phyloP scores from a whole-genome alignment of 768 basidiomycete genomes.

The Neoboletus magnificus region DNA sequence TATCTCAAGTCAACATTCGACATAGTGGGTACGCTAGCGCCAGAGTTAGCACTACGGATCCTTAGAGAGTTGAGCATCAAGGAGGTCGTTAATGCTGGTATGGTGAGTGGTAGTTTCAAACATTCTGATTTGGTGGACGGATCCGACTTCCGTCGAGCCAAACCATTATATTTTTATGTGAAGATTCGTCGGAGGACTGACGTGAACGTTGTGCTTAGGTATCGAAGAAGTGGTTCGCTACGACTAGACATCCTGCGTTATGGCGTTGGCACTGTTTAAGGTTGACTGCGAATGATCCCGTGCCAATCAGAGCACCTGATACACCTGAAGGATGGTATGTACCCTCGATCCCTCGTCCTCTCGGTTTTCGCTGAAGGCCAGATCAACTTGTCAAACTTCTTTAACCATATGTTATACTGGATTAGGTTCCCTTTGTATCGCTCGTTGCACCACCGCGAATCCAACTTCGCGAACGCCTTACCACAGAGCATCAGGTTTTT shows the following conservation, averaged over 20 bases:
- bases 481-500: conserved; percentile 79
- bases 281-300: conserved; percentile 70
- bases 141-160: neutral
- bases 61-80: conserved; percentile 55
- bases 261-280: conserved; percentile 77
- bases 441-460: conserved; percentile 79
- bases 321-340: conserved; percentile 72
- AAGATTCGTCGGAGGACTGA: neutral
- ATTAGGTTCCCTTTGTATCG: conserved; percentile 68
- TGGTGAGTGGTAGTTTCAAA: conserved; percentile 24
- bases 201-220: conserved; percentile 26
- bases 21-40: conserved; percentile 68
- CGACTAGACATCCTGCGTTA: conserved; percentile 57
- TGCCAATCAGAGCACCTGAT: conserved; percentile 57
- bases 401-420: neutral
- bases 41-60: conserved; percentile 61
- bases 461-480: conserved; percentile 72
- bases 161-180: neutral
- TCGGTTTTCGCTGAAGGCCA: neutral
- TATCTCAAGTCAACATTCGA: conserved; percentile 83
- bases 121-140: neutral
- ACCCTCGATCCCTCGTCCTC: neutral
- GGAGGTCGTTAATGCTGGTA: conserved; percentile 54
- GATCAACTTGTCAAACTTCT: neutral
- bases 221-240: conserved; percentile 40